Evolutionary conservation across 768 basidiomycete genomes (phyloP), one percentile per base, ranked within the genome.

Genomic region (Boletus edulis): DNA sequence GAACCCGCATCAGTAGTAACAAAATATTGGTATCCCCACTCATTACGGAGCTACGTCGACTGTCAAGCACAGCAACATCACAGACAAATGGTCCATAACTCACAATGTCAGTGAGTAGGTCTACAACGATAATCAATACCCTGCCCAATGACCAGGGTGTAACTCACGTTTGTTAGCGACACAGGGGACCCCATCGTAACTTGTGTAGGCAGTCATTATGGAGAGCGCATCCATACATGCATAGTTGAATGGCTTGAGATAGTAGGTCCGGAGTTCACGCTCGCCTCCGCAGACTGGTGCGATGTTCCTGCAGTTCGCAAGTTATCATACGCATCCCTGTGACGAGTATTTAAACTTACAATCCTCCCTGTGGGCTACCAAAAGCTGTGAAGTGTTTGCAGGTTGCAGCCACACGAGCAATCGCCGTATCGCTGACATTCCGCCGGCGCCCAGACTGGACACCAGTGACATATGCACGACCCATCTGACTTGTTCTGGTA

Each of bases 361-460:
- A 58, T 44, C 86, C 86, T 48, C 85, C 82, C 51, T 86, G 83
- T 12, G 86, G 86, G 34, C 81, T 81, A 4, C 86, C 86, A 54
- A 81, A 89, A 0, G 85, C 85, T 5, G 85, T 79, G 54, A 87
- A 87, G 69, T 87, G 86, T 56, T 89, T 89, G 76, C 85, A 89
- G 0, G 85, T 89, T 0, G 86, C 78, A 0, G 86, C 82, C 64
- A 86, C 72, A 22, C 84, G 77, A 24, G 83, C 84, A 50, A 77
- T 77, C 1, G 83, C 82, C 0, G 75, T 82, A 3, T 73, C 71
- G 57, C 82, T 84, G 22, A 76, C 72, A 55, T 85, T 84, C 42
- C 81, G 75, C 5, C 86, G 72, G 14, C 69, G 70, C 2, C 85
- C 85, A 12, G 72, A 68, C 59, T 87, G 86, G n/a, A 87, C 58